Evolutionary conservation across 129 eudicot genomes (phyloP), one percentile per base, ranked within the genome.

Genomic region (Cynara cardunculus): DNA sequence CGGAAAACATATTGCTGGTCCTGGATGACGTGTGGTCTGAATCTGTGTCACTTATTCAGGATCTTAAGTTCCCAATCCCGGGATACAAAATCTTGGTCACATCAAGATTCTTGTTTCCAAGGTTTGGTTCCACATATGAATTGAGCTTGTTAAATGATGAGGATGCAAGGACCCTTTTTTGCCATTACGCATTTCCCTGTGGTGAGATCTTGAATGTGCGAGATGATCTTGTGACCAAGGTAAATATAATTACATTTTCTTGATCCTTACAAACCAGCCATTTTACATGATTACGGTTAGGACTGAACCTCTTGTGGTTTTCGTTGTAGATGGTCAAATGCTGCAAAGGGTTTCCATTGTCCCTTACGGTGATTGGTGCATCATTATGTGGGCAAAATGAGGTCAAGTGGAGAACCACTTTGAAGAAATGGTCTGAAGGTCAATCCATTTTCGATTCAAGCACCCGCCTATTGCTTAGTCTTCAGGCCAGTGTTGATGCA

Each of bases 261-360:
- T 62, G 65, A 34, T 34, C 34, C 6, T 25, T 69, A n/a, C 3
- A 2, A 9, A 37, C 14, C 18, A 26, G 62, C 59, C 59, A 61
- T 19, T 3, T 67, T 39, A 44, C 79, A 81, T 81, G n/a, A 64
- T 19, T 26, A 53, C 62, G 28, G 5, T 68, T 24, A 32, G 7
- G 24, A 18, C 7, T 69, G 26, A 71, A 76, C 16, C 37, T 34
- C 2, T 46, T 75, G 25, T 25, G 62, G 32, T 78, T 78, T 62
- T 44, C 24, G 9, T 26, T 79, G 35, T 71, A 89, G 93, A 74
- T 89, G 71, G 88, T 89, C 35, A 83, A 84, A 72, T 34, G 74
- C 27, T 89, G 93, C 81, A 78, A 81, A n/a, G 88, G 94, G 26
- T 88, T 84, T 56, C 94, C 94, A 6, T 82, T 90, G 77, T 88